These are phyloP conservation scores for Aspergillus haitiensis DNA, from an alignment of 495 filamentous ascomycete genomes.

Conservation along the genomic window DNA sequence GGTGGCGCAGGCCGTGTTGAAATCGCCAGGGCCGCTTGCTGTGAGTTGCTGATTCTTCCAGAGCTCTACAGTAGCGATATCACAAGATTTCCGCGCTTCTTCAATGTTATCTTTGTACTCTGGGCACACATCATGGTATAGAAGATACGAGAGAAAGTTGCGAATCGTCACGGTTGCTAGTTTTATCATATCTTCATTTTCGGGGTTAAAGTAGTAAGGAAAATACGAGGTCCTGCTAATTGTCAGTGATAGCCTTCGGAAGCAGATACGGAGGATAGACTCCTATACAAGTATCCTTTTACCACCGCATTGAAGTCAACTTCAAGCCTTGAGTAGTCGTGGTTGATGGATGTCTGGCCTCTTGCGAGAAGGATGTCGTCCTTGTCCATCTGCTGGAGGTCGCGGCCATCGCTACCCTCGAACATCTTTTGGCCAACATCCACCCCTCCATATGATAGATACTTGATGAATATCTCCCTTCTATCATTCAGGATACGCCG, in stretches of 20 bases:
- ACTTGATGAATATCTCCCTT: conserved; percentile 69
- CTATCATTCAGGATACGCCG: conserved; percentile 68
- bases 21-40: conserved; percentile 62
- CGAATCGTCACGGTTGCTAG: conserved; percentile 60
- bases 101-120: conserved; percentile 70
- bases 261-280: neutral
- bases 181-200: conserved; percentile 50
- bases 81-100: conserved; percentile 65
- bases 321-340: conserved; percentile 52
- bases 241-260: neutral
- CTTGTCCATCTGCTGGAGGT: conserved; percentile 56
- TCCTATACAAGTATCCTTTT: conserved; percentile 72
- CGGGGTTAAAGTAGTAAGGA: conserved; percentile 44
- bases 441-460: conserved; percentile 82
- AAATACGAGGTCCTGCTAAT: conserved; percentile 47
- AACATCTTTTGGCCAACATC: conserved; percentile 66
- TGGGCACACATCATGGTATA: conserved; percentile 79
- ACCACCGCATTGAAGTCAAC: conserved; percentile 80
- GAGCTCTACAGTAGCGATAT: conserved; percentile 65
- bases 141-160: conserved; percentile 88
- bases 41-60: conserved; percentile 53
- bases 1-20: conserved; percentile 68
- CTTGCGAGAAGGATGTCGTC: conserved; percentile 58
- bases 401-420: conserved; percentile 55
- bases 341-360: conserved; percentile 29